These are phyloP conservation scores for Chaetomiaceae sp. DNA, from an alignment of 2,329 filamentous ascomycete species.

Conservation along the genomic window DNA sequence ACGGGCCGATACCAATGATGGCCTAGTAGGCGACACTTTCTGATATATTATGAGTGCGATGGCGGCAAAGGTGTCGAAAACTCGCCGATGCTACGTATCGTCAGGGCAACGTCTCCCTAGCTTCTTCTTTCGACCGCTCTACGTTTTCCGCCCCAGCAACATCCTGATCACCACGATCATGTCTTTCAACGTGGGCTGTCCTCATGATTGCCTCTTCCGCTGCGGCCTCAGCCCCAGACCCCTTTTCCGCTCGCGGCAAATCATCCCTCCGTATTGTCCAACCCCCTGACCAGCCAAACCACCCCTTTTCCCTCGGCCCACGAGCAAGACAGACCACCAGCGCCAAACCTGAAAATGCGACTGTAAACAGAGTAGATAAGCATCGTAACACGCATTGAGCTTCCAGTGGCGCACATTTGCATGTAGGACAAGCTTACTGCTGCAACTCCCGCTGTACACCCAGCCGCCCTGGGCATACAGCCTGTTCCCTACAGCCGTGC, in stretches of 20 bases:
- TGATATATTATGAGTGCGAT: too few relatives aligned
- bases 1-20: too few relatives aligned
- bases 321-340: conserved; percentile 32
- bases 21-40: too few relatives aligned
- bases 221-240: not conserved
- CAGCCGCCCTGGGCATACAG: conserved; percentile 48
- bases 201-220: too few relatives aligned
- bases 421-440: conserved; percentile 28
- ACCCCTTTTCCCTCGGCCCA: conserved; percentile 36
- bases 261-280: conserved; percentile 32
- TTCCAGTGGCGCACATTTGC: too few relatives aligned
- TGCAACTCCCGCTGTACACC: conserved; percentile 40
- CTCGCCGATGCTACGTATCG: too few relatives aligned
- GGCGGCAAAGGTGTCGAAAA: too few relatives aligned
- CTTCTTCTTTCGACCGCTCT: too few relatives aligned
- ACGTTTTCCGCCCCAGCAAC: too few relatives aligned
- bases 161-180: too few relatives aligned
- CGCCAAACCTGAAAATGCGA: conserved; percentile 34
- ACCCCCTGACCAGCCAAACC: conserved; percentile 39
- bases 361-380: conserved; percentile 13
- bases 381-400: not conserved
- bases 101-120: too few relatives aligned
- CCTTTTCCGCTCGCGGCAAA: not conserved
- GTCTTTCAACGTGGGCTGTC: too few relatives aligned
- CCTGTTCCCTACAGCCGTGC: conserved; percentile 53